Evolutionary conservation across 164 flowering plant species (phyloP).

Genomic region (Kalanchoe fedtschenkoi): DNA sequence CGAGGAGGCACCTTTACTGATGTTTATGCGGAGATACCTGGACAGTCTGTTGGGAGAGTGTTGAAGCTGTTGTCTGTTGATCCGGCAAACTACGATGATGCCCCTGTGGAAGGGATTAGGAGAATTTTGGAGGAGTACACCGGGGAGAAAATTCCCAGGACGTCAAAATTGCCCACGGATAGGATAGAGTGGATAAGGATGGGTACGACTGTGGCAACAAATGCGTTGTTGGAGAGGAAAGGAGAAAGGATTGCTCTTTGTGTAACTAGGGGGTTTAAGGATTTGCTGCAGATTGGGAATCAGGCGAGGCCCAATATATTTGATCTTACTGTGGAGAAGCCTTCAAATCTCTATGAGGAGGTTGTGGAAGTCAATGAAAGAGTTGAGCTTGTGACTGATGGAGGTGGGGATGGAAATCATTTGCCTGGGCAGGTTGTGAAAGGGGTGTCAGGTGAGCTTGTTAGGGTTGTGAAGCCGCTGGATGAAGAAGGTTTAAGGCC

Average conservation of each 20-base stretch:
- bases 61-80: slow-evolving; percentile 90
- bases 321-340: slow-evolving; percentile 78
- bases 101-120: slow-evolving; percentile 91
- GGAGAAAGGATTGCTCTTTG: slow-evolving; percentile 93
- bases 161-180: slow-evolving; percentile 73
- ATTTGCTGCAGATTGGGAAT: slow-evolving; percentile 86
- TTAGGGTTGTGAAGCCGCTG: slow-evolving; percentile 60
- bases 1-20: slow-evolving; percentile 99
- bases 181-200: slow-evolving; percentile 92
- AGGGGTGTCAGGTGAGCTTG: slow-evolving; percentile 82
- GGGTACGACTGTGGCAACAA: slow-evolving; percentile 98
- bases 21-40: slow-evolving; percentile 89
- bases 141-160: slow-evolving; percentile 59
- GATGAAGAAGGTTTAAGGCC: slow-evolving; percentile 54
- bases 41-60: slow-evolving; percentile 50
- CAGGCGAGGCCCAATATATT: slow-evolving; percentile 94
- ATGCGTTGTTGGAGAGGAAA: slow-evolving; percentile 88
- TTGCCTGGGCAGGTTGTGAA: slow-evolving; percentile 21
- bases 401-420: slow-evolving; percentile 19
- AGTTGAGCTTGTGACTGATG: slow-evolving; percentile 53
- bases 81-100: slow-evolving; percentile 91
- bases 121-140: slow-evolving; percentile 77
- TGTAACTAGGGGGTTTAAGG: slow-evolving; percentile 82
- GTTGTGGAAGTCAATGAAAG: slow-evolving; percentile 89
- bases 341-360: slow-evolving; percentile 86